Evolutionary conservation across 2,329 filamentous ascomycete genomes (phyloP), one percentile per base, ranked within the genome.

Genomic region (Zymoseptoria tritici): DNA sequence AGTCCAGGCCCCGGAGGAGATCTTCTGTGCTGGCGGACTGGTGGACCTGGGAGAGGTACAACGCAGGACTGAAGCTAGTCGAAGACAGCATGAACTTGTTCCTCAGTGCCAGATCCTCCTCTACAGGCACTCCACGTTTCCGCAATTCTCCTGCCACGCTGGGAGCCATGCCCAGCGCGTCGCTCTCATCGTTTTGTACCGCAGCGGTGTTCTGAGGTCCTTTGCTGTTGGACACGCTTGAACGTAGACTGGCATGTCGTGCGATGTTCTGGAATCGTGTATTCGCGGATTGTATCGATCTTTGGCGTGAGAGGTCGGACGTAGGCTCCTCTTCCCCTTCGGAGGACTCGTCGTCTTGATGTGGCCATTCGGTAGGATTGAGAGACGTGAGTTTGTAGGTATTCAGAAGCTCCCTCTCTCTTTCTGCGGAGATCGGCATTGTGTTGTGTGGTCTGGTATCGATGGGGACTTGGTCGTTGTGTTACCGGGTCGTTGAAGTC

Each of bases 51-150:
- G 93, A 94, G 11, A 99, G 82, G 74, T 97, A 99, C 7, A 96
- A 79, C 2, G 90, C 85, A 1, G 94, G 94, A 0, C 91, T 96
- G 78, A 99, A 99, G 55, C 90, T 92, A 11, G 93, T 97, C 16
- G 93, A 97, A 9, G 92, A 97, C 21, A 99, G 84, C 58, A 99
- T 83, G 75, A 97, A 99, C 64, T 91, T 90, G 72, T 96, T 97
- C 60, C 89, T 88, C 89, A 71, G 54, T 52, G 60, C 65, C 16
- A 72, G 61, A 70, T 97, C 91, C 68, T 97, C 91, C 71, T 97
- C 90, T 13, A 97, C 81, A 0, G 88, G 85, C 50, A 97, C 74
- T 1, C 91, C 91, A 63, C 88, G 80, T 65, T 87, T 83, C 71
- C 88, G 87, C 68, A 99, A 77, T 46, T 90, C 85, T 67, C 87